Evolutionary conservation across 495 filamentous ascomycete genomes (phyloP), one percentile per base, ranked within the genome.

Genomic region (Penicillium pulvis): DNA sequence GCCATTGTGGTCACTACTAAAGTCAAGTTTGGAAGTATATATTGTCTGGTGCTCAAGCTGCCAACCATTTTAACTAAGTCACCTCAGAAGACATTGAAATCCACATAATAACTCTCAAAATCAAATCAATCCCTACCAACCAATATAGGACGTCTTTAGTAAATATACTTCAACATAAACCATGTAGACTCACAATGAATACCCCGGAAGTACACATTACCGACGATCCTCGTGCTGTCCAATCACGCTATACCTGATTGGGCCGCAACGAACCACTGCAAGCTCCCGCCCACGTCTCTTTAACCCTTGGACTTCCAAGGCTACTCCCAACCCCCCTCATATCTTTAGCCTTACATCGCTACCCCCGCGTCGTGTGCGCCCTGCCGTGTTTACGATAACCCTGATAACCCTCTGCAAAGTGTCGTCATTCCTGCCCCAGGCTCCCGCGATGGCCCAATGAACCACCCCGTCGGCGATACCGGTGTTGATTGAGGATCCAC

Each of bases 401-500:
- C 20, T 36, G 35, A 20, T 50, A 43, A 17, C 16, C 41, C 55
- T 28, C 51, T 43, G 53, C 60, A 41, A 64, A 58, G 31, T 44
- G 53, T 43, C 20, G 42, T 19, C 43, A 33, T 57, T 43, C 36
- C 23, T 44, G 41, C 36, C 42, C 51, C 47, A 52, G 60, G 51
- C 71, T 57, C 56, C 59, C 65, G 69, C 52, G 35, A 77, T 77
- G 74, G 67, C 57, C 53, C 61, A 71, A 68, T 77, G 64, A 77
- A 59, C 63, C 62, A 51, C 53, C 42, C 41, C 31, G 23, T 46
- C 67, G 61, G 49, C 58, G 53, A 62, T 60, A 51, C 66, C 55
- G 53, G 66, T 57, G 58, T 64, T 70, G 63, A 60, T 65, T 57
- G 64, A 67, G 59, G 61, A 66, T 57, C 55, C 56, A 62, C 56